Percentiles rank a stretch among this genome's conserved stretches.
Conservation (phyloP, 2,329 filamentous ascomycete species). For the Conoideocrella luteorostrata region DNA sequence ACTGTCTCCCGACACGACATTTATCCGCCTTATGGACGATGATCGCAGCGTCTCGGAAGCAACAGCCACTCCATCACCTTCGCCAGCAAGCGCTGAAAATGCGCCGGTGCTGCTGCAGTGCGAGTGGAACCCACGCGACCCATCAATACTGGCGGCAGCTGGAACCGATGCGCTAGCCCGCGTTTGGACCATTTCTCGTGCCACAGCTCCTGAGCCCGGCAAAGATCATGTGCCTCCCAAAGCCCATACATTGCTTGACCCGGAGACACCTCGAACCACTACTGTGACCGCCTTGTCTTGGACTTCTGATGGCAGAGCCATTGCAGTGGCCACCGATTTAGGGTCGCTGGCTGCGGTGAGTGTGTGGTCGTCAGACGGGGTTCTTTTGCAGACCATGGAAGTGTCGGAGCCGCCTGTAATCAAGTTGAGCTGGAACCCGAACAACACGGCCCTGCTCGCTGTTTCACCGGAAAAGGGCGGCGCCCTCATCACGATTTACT, state of each 20-base stretch:
- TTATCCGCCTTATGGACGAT: slow-evolving; percentile 49
- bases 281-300: slow-evolving; percentile 55
- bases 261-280: slow-evolving; percentile 43
- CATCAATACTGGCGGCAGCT: slow-evolving; percentile 59
- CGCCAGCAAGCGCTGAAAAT: slow-evolving; percentile 38
- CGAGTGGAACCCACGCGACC: slow-evolving; percentile 62
- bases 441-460: slow-evolving; percentile 47
- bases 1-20: slow-evolving; percentile 52
- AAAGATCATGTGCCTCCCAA: slow-evolving; percentile 35
- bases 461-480: slow-evolving; percentile 50
- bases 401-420: slow-evolving; percentile 55
- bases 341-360: slow-evolving; percentile 46
- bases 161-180: slow-evolving; percentile 65
- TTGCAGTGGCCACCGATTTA: slow-evolving; percentile 53
- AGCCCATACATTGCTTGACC: slow-evolving; percentile 41
- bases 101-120: slow-evolving; percentile 59
- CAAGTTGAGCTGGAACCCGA: slow-evolving; percentile 55
- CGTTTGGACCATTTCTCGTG: slow-evolving; percentile 58
- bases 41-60: slow-evolving; percentile 23
- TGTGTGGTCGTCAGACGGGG: slow-evolving; percentile 50
- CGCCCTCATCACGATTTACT: slow-evolving; percentile 50
- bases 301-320: slow-evolving; percentile 48
- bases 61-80: slow-evolving; percentile 27
- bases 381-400: slow-evolving; percentile 46
- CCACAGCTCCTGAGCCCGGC: slow-evolving; percentile 34